These are phyloP conservation scores for Cercis canadensis DNA, from an alignment of 306 rosid genomes.

Conservation along the genomic window DNA sequence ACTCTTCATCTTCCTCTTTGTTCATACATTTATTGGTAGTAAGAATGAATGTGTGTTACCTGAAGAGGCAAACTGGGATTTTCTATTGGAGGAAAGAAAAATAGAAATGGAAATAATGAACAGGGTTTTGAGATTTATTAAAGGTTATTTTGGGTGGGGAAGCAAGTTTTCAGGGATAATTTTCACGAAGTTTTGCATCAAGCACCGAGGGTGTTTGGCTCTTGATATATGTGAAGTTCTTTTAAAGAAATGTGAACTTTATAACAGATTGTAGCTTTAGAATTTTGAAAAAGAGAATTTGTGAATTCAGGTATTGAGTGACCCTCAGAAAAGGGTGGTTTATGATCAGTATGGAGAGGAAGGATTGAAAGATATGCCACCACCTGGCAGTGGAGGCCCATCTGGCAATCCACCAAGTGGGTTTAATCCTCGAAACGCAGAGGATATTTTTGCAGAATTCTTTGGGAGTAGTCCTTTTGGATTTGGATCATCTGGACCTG, in stretches of 20 bases:
- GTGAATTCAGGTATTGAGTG: slow-evolving; percentile 81
- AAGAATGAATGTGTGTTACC: too few relatives aligned
- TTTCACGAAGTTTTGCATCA: too few relatives aligned
- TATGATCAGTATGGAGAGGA: slow-evolving; percentile 91
- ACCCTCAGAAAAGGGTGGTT: slow-evolving; percentile 69
- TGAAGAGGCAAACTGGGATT: too few relatives aligned
- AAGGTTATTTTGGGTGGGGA: too few relatives aligned
- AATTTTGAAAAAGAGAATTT: slow-evolving; percentile 5
- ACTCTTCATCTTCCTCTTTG: too few relatives aligned
- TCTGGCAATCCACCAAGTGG: slow-evolving; percentile 64
- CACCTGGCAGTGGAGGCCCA: slow-evolving; percentile 63
- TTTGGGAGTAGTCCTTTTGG: slow-evolving; percentile 94
- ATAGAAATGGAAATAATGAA: background rate
- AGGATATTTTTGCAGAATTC: slow-evolving; percentile 96
- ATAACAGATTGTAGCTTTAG: too few relatives aligned
- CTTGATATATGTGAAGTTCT: too few relatives aligned
- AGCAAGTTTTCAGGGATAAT: too few relatives aligned
- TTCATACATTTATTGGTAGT: too few relatives aligned
- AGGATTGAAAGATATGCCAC: slow-evolving; percentile 87
- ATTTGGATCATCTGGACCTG: slow-evolving; percentile 78
- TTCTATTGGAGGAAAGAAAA: too few relatives aligned
- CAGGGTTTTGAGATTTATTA: slow-evolving; percentile 14
- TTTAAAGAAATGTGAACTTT: too few relatives aligned
- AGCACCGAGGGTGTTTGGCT: too few relatives aligned
- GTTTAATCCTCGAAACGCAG: slow-evolving; percentile 87